A percentile compares a stretch with the other conserved stretches of the same genome.
These are phyloP conservation scores for Fusarium sterilihyphosum DNA, from an alignment of 2,329 filamentous ascomycete genomes.

Conservation along the genomic window DNA sequence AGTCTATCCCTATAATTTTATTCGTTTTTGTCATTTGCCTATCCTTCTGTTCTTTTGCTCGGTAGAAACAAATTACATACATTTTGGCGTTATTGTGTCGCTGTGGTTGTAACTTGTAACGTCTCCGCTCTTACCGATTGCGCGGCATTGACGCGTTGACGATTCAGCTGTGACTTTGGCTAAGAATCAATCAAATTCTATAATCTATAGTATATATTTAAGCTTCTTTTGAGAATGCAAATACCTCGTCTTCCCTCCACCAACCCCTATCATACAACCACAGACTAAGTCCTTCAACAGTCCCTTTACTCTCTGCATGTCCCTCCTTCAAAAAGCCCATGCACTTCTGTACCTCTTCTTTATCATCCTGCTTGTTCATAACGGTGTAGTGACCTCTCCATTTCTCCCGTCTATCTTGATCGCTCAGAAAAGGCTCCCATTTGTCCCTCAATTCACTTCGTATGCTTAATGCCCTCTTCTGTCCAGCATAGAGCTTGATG, in stretches of 20 bases:
- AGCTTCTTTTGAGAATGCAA: background rate
- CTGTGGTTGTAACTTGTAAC: background rate
- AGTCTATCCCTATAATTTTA: background rate
- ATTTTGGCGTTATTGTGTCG: fast-evolving
- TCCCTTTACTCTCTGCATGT: background rate
- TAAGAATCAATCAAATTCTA: background rate
- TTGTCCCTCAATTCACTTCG: slow-evolving; percentile 13
- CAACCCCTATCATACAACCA: slow-evolving; percentile 27
- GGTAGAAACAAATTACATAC: fast-evolving
- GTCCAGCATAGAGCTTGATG: slow-evolving; percentile 11
- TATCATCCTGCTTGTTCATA: slow-evolving; percentile 34
- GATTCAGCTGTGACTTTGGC: fast-evolving
- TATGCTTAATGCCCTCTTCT: background rate
- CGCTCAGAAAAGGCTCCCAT: slow-evolving; percentile 25
- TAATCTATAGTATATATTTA: background rate
- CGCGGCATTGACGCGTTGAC: background rate
- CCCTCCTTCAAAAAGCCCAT: background rate
- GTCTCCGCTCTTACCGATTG: too few species aligned
- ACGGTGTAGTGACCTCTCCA: slow-evolving; percentile 33
- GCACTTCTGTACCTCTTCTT: slow-evolving; percentile 14
- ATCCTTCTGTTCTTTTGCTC: background rate
- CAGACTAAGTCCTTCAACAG: slow-evolving; percentile 14
- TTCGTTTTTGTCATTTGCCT: fast-evolving
- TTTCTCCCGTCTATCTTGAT: slow-evolving; percentile 15
- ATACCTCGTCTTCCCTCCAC: slow-evolving; percentile 11